phyloP scores from a whole-genome alignment of 768 basidiomycete genomes.

The Russula sp. region DNA sequence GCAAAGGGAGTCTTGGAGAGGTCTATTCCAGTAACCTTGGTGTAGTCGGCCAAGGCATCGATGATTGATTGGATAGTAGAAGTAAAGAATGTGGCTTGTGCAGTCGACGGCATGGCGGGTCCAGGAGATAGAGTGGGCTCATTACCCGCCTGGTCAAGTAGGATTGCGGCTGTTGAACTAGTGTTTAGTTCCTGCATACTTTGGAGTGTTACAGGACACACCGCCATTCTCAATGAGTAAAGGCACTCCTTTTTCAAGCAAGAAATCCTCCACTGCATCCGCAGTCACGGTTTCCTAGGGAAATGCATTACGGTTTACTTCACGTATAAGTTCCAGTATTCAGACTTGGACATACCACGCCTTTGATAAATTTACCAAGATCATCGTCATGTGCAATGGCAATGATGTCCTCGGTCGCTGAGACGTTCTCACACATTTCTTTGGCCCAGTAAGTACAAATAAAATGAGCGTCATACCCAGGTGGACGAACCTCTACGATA shows the following conservation, averaged over 20 bases:
- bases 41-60: too few species aligned
- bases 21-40: too few species aligned
- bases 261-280: constrained; percentile 6
- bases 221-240: constrained; percentile 16
- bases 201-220: neutral
- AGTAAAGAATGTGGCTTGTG: too few species aligned
- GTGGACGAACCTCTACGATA: constrained; percentile 14
- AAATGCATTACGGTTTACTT: neutral
- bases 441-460: neutral
- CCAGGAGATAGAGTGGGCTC: too few species aligned
- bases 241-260: neutral
- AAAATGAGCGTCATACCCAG: neutral
- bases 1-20: too few species aligned
- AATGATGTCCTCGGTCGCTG: neutral
- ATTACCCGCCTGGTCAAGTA: neutral
- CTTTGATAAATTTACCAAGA: constrained; percentile 4
- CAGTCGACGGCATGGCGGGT: too few species aligned
- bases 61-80: too few species aligned
- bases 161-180: constrained; percentile 2
- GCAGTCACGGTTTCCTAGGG: constrained; percentile 10
- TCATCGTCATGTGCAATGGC: constrained; percentile 23
- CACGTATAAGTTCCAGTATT: neutral
- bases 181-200: neutral
- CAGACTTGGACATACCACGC: constrained; percentile 1
- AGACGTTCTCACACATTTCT: constrained; percentile 11